Evolutionary conservation across 805 yeast genomes (phyloP).

Genomic region (Lipomyces mesembrius): DNA sequence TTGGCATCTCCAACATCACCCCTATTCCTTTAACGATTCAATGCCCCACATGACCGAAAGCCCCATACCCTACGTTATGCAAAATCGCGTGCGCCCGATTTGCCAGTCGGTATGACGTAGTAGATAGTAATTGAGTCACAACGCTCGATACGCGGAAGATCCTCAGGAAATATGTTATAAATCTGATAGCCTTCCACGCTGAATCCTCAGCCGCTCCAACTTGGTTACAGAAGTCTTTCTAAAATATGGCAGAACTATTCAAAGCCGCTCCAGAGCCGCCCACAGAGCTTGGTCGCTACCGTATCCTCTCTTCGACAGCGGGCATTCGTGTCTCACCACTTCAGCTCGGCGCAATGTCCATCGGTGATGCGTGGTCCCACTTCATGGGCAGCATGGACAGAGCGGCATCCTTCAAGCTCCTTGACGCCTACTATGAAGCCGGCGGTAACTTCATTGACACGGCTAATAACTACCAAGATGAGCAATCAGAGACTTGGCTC

Average conservation of each 20-base stretch:
- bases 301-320: conserved; percentile 40
- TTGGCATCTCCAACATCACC: too few relatives aligned
- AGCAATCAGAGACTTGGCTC: conserved; percentile 40
- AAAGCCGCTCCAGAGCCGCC: not conserved
- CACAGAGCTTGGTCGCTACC: conserved; percentile 24
- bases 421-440: conserved; percentile 38
- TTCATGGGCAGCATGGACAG: conserved; percentile 22
- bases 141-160: too few relatives aligned
- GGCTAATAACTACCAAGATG: conserved; percentile 38
- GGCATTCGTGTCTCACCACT: conserved; percentile 41
- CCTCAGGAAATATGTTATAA: too few relatives aligned
- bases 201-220: too few relatives aligned
- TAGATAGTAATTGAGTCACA: too few relatives aligned
- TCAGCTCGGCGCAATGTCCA: conserved; percentile 39
- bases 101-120: too few relatives aligned
- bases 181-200: too few relatives aligned
- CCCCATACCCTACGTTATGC: too few relatives aligned
- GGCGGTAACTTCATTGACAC: conserved; percentile 42
- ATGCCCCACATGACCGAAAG: too few relatives aligned
- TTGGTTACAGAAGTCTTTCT: too few relatives aligned
- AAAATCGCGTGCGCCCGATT: too few relatives aligned
- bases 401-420: conserved; percentile 32
- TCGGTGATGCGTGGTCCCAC: conserved; percentile 40
- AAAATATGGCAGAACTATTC: conserved; percentile 4
- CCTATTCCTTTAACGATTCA: too few relatives aligned